Base-by-base conservation (phyloP, 495 filamentous ascomycete species). In the Cladorrhinum samala region DNA sequence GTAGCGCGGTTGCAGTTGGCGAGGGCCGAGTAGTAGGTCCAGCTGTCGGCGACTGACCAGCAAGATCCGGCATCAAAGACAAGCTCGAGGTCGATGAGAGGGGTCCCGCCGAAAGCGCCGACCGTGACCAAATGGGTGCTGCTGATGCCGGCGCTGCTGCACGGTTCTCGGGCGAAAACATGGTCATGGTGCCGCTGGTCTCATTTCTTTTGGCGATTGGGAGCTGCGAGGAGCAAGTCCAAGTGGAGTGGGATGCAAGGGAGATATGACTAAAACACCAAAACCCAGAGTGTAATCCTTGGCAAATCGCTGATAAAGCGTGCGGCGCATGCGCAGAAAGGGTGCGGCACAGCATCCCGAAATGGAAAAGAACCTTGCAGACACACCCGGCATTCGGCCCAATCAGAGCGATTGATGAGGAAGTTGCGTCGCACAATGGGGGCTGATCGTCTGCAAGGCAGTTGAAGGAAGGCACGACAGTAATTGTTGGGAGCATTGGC, bases 131-230 rank as follows among this genome's bases (percentile, higher is more conserved):
- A 33, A 33, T 5, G 11, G 27, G 27, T 33, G 27, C 27, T 11
- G 27, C 6, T 6, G 27, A 5, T 33, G 30, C 50, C 52, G 62
- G 49, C 54, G 56, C 54, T 55, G 53, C 64, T 67, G 64, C 64
- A 67, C 59, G 64, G 64, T 65, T 67, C 64, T 67, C 59, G 52
- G 56, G 30, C 38, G 30, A 33, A 38, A 39, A 49, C 59, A 63
- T 58, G 60, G 60, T 60, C 47, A 52, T 54, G 50, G 43, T 53
- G 24, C 53, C 24, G 46, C 19, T 39, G n/a, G 49, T 30, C 20
- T 36, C 24, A 14, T 36, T 49, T 48, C 24, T 53, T 17, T 46
- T 24, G 30, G 24, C 19, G 8, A 33, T n/a, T 24, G 36, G 17
- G 49, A 21, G 18, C 18, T 24, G 33, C 33, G 36, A 27, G 46